Evolutionary conservation across 1,284 basidiomycete species (phyloP), one percentile per base, ranked within the genome.

Genomic region (Trichosporon asahii): DNA sequence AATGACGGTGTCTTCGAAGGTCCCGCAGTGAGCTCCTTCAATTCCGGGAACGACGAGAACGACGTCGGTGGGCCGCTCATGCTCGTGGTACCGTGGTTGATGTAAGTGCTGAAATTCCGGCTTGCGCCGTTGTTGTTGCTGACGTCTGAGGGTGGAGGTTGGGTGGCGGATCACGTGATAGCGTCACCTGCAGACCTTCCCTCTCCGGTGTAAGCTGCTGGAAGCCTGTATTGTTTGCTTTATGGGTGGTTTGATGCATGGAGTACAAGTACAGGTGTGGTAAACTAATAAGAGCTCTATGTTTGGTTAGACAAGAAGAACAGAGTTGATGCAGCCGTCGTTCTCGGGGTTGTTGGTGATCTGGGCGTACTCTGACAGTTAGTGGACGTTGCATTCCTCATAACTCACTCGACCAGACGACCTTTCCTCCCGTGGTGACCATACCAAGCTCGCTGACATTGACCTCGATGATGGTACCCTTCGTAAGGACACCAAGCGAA

Each of bases 381-480:
- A 91, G 89, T 78, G 12, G 18, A n/a, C 29, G 15, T 1, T 18
- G 1, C n/a, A 40, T 8, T 23, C 25, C 23, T 27, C 5, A 23
- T 25, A 29, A 82, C 80, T 80, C 76, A 83, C 85, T 85, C n/a
- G 86, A 87, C 87, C 87, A 89, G 0, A 88, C 88, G 27, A 88
- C 88, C 83, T 99, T 99, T 75, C 97, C 97, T 67, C 96, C 95
- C 1, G 97, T 92, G n/a, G 97, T 99, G 68, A 99, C 97, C 89
- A 99, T 91, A 74, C 97, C 97, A 71, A 98, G 85, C 83, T 98
- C 95, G 65, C 92, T 94, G 21, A 96, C 96, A 80, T 99, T 99
- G 79, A 99, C 96, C 83, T 99, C 97, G 76, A 99, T 91, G 74
- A 99, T 91, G 6, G 97, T 99, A 73, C 97, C 97, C 84, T 99